Conservation (phyloP, 176 grass and related monocot genomes). For the Rhynchospora tenuis region DNA sequence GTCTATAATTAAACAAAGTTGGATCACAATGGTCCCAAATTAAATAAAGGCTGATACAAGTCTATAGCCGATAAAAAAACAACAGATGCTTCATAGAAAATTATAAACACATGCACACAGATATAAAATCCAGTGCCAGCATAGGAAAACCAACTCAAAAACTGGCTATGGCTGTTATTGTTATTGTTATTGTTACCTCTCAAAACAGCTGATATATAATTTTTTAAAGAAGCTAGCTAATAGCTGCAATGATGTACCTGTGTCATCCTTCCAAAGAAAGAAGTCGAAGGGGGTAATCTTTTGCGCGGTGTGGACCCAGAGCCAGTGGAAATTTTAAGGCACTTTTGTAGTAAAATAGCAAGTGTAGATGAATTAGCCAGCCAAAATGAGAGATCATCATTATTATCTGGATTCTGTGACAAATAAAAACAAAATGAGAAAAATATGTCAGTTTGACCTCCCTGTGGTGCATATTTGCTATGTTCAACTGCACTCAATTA, state of each 20-base stretch:
- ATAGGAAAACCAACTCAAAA: background rate
- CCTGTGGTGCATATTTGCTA: background rate
- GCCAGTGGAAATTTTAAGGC: conserved; percentile 60
- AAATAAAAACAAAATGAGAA: conserved; percentile 5
- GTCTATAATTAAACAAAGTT: too few relatives aligned
- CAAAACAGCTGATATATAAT: background rate
- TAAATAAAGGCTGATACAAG: background rate
- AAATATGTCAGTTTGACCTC: background rate
- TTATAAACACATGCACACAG: background rate
- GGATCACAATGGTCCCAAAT: background rate
- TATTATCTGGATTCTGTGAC: conserved; percentile 74
- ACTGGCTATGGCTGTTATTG: background rate
- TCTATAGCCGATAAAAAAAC: background rate
- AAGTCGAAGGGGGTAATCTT: conserved; percentile 65
- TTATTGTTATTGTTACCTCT: background rate
- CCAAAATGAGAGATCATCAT: conserved; percentile 76
- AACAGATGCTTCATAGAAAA: background rate
- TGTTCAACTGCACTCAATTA: background rate
- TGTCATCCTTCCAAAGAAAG: conserved; percentile 84
- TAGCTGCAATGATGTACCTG: conserved; percentile 41
- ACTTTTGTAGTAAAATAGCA: conserved; percentile 78
- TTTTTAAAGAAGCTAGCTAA: background rate
- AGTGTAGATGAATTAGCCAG: conserved; percentile 79
- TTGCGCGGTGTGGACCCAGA: conserved; percentile 46
- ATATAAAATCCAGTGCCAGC: background rate